Conservation (phyloP, 2,329 filamentous ascomycete genomes). For the Neonectria faginata region DNA sequence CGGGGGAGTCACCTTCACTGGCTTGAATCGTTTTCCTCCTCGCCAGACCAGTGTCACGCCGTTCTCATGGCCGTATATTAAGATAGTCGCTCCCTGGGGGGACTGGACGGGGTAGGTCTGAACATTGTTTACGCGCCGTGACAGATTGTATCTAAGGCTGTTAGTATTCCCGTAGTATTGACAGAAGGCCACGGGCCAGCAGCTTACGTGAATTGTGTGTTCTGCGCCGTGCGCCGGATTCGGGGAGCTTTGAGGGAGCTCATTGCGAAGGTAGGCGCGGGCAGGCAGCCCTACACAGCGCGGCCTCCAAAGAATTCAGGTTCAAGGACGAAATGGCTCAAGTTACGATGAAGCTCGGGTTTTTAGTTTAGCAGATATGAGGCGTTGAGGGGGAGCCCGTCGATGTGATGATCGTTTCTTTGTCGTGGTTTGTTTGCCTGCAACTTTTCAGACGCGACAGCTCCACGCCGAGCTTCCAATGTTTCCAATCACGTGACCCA, state of each 20-base stretch:
- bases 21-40: conserved; percentile 70
- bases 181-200: background rate
- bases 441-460: conserved; percentile 47
- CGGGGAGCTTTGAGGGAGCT: conserved; percentile 51
- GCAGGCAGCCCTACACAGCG: conserved; percentile 37
- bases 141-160: conserved; percentile 66
- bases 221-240: conserved; percentile 61
- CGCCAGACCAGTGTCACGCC: conserved; percentile 72
- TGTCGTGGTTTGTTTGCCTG: conserved; percentile 23
- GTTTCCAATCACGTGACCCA: conserved; percentile 35
- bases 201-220: conserved; percentile 61
- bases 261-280: conserved; percentile 47
- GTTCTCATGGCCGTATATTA: conserved; percentile 73
- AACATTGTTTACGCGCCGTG: conserved; percentile 68
- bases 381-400: background rate
- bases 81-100: conserved; percentile 71
- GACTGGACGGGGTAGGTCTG: conserved; percentile 72
- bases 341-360: background rate
- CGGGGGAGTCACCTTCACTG: conserved; percentile 50
- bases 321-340: background rate
- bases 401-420: conserved; percentile 4
- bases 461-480: conserved; percentile 39
- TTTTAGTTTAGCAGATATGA: background rate
- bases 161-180: conserved; percentile 16
- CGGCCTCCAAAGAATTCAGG: background rate